Evolutionary conservation across 805 yeast species (phyloP).

Genomic region (Pachysolen tannophilus): DNA sequence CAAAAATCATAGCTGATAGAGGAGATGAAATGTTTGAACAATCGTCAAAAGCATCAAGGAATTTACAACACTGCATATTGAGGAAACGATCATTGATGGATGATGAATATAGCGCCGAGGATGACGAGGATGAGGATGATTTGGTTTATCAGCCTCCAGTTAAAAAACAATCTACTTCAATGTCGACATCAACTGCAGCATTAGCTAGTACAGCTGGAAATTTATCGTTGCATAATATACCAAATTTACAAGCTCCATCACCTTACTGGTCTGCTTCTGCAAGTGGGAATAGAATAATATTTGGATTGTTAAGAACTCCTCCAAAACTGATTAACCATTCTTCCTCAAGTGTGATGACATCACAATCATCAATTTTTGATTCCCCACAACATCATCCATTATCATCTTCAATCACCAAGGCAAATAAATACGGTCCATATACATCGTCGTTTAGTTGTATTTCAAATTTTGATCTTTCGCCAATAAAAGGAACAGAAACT

Average conservation of each 20-base stretch:
- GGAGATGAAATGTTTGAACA: conserved; percentile 2
- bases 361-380: conserved; percentile 7
- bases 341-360: conserved; percentile 9
- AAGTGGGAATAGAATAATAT: conserved; percentile 27
- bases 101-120: conserved; percentile 10
- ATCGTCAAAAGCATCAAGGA: background rate
- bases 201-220: conserved; percentile 14
- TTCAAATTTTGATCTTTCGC: conserved; percentile 57
- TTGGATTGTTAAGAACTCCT: conserved; percentile 14
- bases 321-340: conserved; percentile 23
- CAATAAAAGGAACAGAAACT: conserved; percentile 47
- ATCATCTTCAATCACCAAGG: conserved; percentile 2
- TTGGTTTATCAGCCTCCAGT: conserved; percentile 9
- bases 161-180: conserved; percentile 2
- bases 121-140: conserved; percentile 10
- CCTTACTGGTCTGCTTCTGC: conserved; percentile 34
- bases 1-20: conserved; percentile 5
- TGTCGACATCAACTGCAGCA: conserved; percentile 5
- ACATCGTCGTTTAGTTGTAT: conserved; percentile 62
- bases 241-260: conserved; percentile 29
- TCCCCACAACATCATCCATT: conserved; percentile 19
- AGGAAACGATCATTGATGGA: conserved; percentile 9
- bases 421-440: conserved; percentile 19
- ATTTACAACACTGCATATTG: background rate
- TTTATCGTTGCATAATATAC: conserved; percentile 19